Base-by-base conservation (phyloP, 2,329 filamentous ascomycete genomes). In the Colletotrichum sp. region DNA sequence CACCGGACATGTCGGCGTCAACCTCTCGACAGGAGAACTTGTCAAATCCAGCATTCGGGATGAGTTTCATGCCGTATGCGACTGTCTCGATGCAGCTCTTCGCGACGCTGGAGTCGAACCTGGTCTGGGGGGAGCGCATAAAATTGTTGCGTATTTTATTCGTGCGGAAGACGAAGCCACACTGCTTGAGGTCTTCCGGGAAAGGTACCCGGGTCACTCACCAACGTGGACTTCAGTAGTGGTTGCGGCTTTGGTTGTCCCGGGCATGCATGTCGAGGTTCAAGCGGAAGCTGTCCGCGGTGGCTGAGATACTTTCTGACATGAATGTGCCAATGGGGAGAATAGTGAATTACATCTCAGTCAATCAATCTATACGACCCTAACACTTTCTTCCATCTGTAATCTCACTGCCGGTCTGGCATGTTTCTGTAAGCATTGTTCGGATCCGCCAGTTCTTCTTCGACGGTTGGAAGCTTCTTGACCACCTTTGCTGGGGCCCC, bases 401-500 rank as follows among this genome's bases (percentile, higher is more conserved):
- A 13, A n/a, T 21, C 18, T 72, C 69, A 71, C 21, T 64, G 36
- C 39, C 44, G 30, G 49, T 81, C 80, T 1, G 78, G 75, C 80
- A 82, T 82, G n/a, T 81, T 72, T 10, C 79, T 49, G 30, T 71
- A 82, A 5, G 79, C 78, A 44, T 82, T 82, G 18, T 75, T 79
- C 2, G 79, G 80, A 24, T 82, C 80, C 0, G 78, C 78, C 64
- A 79, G 36, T 73, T 82, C 81, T 71, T 82, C 80, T 30, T 82
- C 81, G 13, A 72, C 59, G 4, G 65, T 34, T 16, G 49, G 65
- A 5, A 75, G 60, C 62, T 39, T 62, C 66, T 80, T 82, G 9
- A 83, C 72, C 5, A 86, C 83, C 69, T 78, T 81, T 8, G 84
- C 84, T 3, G 85, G 85, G 4, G 78, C 78, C 4, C 85, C 86